These are phyloP conservation scores for Vitis hybrid DNA, from an alignment of 177 flowering plant species.

Conservation along the genomic window DNA sequence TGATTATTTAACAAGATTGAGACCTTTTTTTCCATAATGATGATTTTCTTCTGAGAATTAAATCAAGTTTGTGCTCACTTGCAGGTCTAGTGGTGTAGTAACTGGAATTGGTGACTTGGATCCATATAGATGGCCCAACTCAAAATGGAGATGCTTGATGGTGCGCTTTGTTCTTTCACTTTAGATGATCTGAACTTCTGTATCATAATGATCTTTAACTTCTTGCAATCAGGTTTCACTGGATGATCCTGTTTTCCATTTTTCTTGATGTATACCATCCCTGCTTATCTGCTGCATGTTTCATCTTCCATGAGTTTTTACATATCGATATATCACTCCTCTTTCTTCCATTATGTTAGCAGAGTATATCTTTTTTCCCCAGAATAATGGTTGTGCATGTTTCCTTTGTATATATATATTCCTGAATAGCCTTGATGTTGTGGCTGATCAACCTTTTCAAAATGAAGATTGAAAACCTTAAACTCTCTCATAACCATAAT, in stretches of 20 bases:
- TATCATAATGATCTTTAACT: not conserved
- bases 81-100: conserved; percentile 80
- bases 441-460: no score
- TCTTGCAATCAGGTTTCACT: no score
- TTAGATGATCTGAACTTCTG: not conserved
- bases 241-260: not conserved
- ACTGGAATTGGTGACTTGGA: conserved; percentile 70
- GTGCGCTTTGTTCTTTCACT: conserved; percentile 32
- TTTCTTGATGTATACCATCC: not conserved
- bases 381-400: no score
- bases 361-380: not conserved
- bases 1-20: not conserved
- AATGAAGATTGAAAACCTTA: no score
- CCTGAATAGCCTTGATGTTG: no score
- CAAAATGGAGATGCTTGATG: conserved; percentile 94
- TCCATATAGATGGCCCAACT: conserved; percentile 80
- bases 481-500: no score
- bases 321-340: not conserved
- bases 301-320: not conserved
- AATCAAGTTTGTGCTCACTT: conserved; percentile 15
- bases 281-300: not conserved
- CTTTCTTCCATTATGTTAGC: conserved; percentile 1
- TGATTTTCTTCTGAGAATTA: not conserved
- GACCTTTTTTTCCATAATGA: not conserved
- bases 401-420: no score